Conservation (phyloP, 148 eudicot genomes). For the Polygonum aviculare region DNA sequence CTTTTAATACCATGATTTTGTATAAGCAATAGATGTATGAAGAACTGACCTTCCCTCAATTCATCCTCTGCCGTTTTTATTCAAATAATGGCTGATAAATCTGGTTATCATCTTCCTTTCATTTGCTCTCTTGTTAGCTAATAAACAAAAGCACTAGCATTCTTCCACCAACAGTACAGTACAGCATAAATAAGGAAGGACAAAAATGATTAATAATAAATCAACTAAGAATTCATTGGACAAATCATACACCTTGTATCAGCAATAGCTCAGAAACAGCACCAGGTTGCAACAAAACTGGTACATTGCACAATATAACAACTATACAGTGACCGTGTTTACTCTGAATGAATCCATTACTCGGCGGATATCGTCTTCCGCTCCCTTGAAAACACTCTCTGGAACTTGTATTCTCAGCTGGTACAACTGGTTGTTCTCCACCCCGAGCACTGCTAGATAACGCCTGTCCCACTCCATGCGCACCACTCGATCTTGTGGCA, state of each 20-base stretch:
- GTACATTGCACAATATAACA: background rate
- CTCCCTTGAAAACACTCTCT: slow-evolving; percentile 68
- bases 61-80: background rate
- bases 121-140: background rate
- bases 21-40: background rate
- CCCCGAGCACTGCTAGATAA: slow-evolving; percentile 90
- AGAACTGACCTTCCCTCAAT: background rate
- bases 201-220: background rate
- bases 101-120: background rate
- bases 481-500: slow-evolving; percentile 80
- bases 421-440: slow-evolving; percentile 81
- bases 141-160: too few relatives aligned
- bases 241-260: background rate
- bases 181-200: background rate
- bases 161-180: background rate
- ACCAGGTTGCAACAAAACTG: background rate
- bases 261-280: background rate
- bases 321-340: slow-evolving; percentile 56
- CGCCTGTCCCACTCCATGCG: slow-evolving; percentile 87
- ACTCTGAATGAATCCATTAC: slow-evolving; percentile 86
- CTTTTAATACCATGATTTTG: background rate
- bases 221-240: background rate
- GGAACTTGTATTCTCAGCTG: slow-evolving; percentile 80
- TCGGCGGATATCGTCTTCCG: slow-evolving; percentile 67
- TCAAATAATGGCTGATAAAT: background rate